Conservation (phyloP, 2,329 filamentous ascomycete species). For the Penicillium glabrum region DNA sequence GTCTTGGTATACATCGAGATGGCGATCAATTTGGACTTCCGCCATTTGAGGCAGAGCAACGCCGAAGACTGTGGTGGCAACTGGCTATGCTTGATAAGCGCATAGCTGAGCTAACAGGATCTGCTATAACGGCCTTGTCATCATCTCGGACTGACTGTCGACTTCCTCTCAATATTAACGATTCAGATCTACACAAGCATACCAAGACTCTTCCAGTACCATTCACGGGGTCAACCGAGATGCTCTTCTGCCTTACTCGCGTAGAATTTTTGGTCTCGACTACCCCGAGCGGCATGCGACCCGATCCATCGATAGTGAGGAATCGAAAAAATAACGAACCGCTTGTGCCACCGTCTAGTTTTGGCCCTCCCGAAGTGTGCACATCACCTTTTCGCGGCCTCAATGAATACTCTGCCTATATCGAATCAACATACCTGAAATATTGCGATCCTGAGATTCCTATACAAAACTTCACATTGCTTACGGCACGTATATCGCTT, state of each 20-base stretch:
- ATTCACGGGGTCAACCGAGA: constrained; percentile 38
- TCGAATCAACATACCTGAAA: constrained; percentile 57
- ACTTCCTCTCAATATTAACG: constrained; percentile 22
- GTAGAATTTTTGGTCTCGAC: constrained; percentile 11
- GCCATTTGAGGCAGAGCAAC: constrained; percentile 64
- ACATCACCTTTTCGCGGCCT: constrained; percentile 33
- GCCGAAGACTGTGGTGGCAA: constrained; percentile 69
- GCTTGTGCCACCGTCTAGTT: not conserved
- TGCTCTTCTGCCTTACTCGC: constrained; percentile 40
- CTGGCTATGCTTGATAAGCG: constrained; percentile 67
- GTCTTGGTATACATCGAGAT: constrained; percentile 66
- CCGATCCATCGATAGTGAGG: constrained; percentile 19
- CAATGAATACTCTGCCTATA: constrained; percentile 55
- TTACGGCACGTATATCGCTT: constrained; percentile 57
- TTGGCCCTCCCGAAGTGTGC: not conserved
- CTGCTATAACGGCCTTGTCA: constrained; percentile 26
- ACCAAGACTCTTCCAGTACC: constrained; percentile 31
- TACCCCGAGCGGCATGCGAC: constrained; percentile 3
- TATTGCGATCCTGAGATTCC: constrained; percentile 61
- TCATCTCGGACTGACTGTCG: constrained; percentile 13
- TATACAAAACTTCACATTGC: constrained; percentile 58
- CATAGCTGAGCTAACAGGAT: constrained; percentile 65
- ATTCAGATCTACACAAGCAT: constrained; percentile 28
- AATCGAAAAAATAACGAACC: not conserved
- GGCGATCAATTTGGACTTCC: constrained; percentile 46